Base-by-base conservation (phyloP, 768 basidiomycete genomes). In the Rhodotorula toruloides region DNA sequence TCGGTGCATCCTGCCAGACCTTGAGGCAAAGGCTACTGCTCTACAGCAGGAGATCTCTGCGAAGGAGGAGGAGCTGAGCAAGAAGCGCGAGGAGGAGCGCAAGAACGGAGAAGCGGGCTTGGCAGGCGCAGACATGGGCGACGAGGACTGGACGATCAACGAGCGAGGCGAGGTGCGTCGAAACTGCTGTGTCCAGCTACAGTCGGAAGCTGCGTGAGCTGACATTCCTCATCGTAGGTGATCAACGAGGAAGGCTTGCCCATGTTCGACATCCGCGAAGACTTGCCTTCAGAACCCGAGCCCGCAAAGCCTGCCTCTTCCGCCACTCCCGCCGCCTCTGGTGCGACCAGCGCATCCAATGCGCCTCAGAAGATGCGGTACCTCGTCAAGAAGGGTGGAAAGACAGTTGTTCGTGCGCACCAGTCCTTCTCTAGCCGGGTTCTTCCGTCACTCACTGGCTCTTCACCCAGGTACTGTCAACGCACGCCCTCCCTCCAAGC, bases 171-270 rank as follows among this genome's bases (percentile, higher is more conserved):
- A 71, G 63, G 70, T 71, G 31, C n/a, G 58, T 49, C 34, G 25
- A 10, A 9, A 21, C 53, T 42, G 1, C 53, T n/a, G 14, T 5
- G 32, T 25, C 32, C 34, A 29, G 21, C 34, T 21, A 13, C 11
- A 6, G 21, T 40, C 42, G 25, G 36, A 21, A 36, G 27, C 32
- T 31, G 22, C 25, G 2, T 11, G 25, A 27, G 29, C 32, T 19
- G 39, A 27, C 17, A 1, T 40, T 31, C 16, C 31, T 12, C 16
- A 6, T 36, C n/a, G 9, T 40, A 71, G 70, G 55, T 71, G 37
- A 59, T 71, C 55, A 71, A 71, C 50, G 70, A 71, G 40, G 70
- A 71, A 22, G 70, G 70, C 0, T 52, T 71, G 1, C 70, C 65
- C 8, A 64, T 71, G 54, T 71, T 71, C 22, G 70, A 71, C 53